These are phyloP conservation scores for Dalbergia oliveri DNA, from an alignment of 306 rosid species.

Conservation along the genomic window DNA sequence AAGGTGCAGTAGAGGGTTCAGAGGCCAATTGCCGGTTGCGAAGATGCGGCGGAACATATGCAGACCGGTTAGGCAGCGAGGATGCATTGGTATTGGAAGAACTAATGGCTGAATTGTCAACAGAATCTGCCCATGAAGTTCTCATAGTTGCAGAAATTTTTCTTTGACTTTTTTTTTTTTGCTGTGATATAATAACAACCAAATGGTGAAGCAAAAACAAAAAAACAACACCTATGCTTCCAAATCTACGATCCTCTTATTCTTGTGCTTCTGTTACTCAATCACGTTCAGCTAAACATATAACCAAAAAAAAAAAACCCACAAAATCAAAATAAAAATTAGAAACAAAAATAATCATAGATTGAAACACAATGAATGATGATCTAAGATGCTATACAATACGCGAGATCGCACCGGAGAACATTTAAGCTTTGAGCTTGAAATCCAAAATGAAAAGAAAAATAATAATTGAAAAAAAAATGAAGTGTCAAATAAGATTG, in stretches of 20 bases:
- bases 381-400: constrained; percentile 13
- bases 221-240: constrained; percentile 14
- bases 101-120: constrained; percentile 58
- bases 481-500: neutral
- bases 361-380: constrained; percentile 15
- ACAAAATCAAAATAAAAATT: neutral
- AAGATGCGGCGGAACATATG: constrained; percentile 86
- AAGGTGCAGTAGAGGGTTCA: constrained; percentile 45
- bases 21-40: constrained; percentile 65
- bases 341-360: neutral
- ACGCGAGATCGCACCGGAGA: constrained; percentile 40
- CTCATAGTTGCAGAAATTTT: constrained; percentile 54
- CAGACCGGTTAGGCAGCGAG: constrained; percentile 53
- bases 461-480: neutral
- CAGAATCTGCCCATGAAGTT: constrained; percentile 82
- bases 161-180: constrained; percentile 3
- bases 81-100: constrained; percentile 48
- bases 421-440: constrained; percentile 30
- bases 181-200: constrained; percentile 35
- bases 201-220: constrained; percentile 44
- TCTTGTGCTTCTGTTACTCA: constrained; percentile 19
- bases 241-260: constrained; percentile 44
- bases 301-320: neutral
- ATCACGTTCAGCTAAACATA: constrained; percentile 45
- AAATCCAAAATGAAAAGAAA: constrained; percentile 33